These are phyloP conservation scores for Aspergillus leporis DNA, from an alignment of 495 filamentous ascomycete species.

Conservation along the genomic window DNA sequence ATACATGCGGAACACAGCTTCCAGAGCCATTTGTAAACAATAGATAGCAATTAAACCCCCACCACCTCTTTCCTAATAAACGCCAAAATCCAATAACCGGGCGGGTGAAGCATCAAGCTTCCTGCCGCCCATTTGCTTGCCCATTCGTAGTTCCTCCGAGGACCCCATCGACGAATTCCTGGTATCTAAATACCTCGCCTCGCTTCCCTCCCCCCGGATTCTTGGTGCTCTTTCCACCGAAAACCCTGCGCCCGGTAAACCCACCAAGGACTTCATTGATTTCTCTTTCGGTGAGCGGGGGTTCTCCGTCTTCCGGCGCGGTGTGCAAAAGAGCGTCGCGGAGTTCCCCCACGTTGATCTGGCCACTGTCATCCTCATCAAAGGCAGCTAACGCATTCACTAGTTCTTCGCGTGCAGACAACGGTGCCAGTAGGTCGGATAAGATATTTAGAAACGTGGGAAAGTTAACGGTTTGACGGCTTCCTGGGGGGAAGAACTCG, in stretches of 20 bases:
- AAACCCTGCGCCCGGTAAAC: constrained; percentile 79
- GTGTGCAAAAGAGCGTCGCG: constrained; percentile 81
- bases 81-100: neutral
- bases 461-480: constrained; percentile 71
- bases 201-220: constrained; percentile 34
- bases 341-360: constrained; percentile 81
- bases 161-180: constrained; percentile 45
- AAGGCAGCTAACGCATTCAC: constrained; percentile 89
- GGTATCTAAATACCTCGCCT: constrained; percentile 49
- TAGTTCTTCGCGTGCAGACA: constrained; percentile 76
- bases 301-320: constrained; percentile 70
- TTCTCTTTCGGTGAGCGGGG: constrained; percentile 67
- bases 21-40: constrained; percentile 10
- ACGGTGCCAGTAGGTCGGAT: constrained; percentile 64
- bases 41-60: constrained; percentile 8
- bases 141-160: constrained; percentile 40
- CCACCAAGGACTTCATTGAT: constrained; percentile 81
- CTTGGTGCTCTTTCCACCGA: constrained; percentile 48
- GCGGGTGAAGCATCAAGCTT: constrained; percentile 22
- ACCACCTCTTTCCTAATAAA: too few relatives aligned
- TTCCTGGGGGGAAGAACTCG: constrained; percentile 72
- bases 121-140: constrained; percentile 28
- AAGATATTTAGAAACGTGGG: constrained; percentile 80
- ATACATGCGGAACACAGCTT: constrained; percentile 5
- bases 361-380: constrained; percentile 92